Conservation (phyloP, 176 grass and related monocot species). For the Phoenix dactylifera region DNA sequence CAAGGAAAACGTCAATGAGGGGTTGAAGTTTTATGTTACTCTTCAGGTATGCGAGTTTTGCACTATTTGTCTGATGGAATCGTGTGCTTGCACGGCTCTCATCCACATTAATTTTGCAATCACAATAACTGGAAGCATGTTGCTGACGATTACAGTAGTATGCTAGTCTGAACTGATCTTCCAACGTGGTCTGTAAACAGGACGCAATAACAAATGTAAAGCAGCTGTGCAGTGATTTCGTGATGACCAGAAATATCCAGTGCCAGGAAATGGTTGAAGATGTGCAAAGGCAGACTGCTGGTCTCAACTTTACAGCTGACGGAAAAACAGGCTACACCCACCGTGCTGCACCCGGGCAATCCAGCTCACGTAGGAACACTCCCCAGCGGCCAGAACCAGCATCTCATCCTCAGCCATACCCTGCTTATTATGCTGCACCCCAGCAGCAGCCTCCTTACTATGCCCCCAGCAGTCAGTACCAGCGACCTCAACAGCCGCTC, state of each 20-base stretch:
- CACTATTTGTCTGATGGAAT: no score
- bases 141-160: no score
- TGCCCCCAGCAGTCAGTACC: conserved; percentile 29
- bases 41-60: conserved; percentile 2
- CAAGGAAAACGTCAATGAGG: conserved; percentile 16
- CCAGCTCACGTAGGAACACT: conserved; percentile 30
- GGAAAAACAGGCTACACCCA: conserved; percentile 22
- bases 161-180: no score
- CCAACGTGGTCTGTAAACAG: conserved; percentile 1
- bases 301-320: conserved; percentile 66
- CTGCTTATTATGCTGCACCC: conserved; percentile 33
- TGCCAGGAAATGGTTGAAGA: conserved; percentile 26
- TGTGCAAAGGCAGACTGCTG: conserved; percentile 30
- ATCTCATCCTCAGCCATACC: conserved; percentile 8
- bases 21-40: conserved; percentile 13
- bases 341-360: conserved; percentile 33
- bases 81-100: no score
- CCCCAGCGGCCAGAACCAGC: conserved; percentile 4
- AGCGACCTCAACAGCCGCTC: conserved; percentile 17
- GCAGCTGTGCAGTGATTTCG: conserved; percentile 34
- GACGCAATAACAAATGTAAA: conserved; percentile 30
- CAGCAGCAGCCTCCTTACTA: background rate
- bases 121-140: no score
- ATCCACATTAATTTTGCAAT: no score
- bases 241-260: conserved; percentile 32